Conservation (phyloP, 2,329 filamentous ascomycete genomes). For the Arachnopeziza araneosa region DNA sequence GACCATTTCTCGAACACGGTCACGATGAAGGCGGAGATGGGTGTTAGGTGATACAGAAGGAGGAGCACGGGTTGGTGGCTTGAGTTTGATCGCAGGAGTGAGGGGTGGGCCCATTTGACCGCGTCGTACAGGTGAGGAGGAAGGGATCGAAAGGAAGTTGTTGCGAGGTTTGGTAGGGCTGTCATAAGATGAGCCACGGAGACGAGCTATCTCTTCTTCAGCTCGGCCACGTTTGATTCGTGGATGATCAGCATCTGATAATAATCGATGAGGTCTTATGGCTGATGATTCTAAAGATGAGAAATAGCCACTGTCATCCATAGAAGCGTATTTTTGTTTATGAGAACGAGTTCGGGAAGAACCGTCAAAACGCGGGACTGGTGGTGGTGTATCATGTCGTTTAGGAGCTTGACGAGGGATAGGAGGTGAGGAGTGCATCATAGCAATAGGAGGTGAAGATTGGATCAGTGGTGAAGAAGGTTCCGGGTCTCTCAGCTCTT, state of each 20-base stretch:
- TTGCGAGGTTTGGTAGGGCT: conserved; percentile 72
- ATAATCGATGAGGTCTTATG: conserved; percentile 57
- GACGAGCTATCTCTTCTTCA: conserved; percentile 90
- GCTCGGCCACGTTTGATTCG: conserved; percentile 83
- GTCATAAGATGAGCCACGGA: conserved; percentile 87
- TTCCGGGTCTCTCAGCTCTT: conserved; percentile 35
- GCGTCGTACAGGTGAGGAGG: conserved; percentile 62
- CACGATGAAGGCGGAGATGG: conserved; percentile 81
- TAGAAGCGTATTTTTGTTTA: conserved; percentile 71
- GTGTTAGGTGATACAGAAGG: conserved; percentile 89
- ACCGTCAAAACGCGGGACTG: conserved; percentile 53
- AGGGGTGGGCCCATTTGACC: conserved; percentile 66
- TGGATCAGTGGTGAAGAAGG: conserved; percentile 41
- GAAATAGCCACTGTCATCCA: conserved; percentile 95
- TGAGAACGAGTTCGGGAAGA: conserved; percentile 61
- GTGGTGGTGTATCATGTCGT: conserved; percentile 75
- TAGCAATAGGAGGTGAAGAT: conserved; percentile 64
- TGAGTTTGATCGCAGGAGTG: conserved; percentile 80
- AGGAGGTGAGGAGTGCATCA: conserved; percentile 88
- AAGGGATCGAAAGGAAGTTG: conserved; percentile 37
- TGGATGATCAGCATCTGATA: conserved; percentile 78
- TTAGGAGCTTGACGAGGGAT: conserved; percentile 52
- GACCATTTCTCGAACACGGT: conserved; percentile 74
- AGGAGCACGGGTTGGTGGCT: conserved; percentile 49
- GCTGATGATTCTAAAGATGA: conserved; percentile 92